Base-by-base conservation (phyloP, 2,329 filamentous ascomycete species). In the Dactylellina haptotyla region DNA sequence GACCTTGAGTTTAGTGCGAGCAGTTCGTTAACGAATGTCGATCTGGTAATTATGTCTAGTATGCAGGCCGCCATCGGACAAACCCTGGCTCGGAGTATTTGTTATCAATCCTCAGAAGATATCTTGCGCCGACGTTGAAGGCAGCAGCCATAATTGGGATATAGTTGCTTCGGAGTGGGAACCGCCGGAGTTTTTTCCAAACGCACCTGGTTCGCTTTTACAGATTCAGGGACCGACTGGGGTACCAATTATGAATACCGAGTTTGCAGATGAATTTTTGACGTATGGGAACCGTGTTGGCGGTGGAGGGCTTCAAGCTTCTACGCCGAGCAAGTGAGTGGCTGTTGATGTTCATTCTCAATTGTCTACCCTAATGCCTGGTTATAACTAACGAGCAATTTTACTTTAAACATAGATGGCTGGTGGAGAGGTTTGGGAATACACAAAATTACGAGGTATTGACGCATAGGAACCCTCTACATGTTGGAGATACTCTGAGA, bases 41-140 rank as follows among this genome's bases (percentile, higher is more conserved):
- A n/a, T n/a, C n/a, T n/a, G n/a, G n/a, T n/a, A n/a, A n/a, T n/a
- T n/a, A n/a, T n/a, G n/a, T 46, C 5, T 61, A 73, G 69, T 73
- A 34, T 73, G 69, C 23, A 53, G 69, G n/a, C 69, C 69, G 8
- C 69, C 69, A 8, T 43, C 25, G 6, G 39, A 61, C 18, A 23
- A 66, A 54, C 54, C 61, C 1, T 73, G 69, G 69, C 18, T 73
- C 18, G 69, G 69, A 0, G 61, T 66, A 4, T 64, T 61, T 28
- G 69, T 39, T 32, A 66, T 66, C 18, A 54, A 73, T 20, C 69
- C 69, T 10, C 23, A 5, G 37, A 48, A 39, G 26, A 66, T 54
- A 6, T 43, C 46, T 14, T 73, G 69, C 23, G 26, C 14, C 3
- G 12, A 32, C 1, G 6, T n/a, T 18, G 46, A 26, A 20, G 45